Evolutionary conservation across 2,329 filamentous ascomycete species (phyloP).

Genomic region (Xylaria polymorpha): DNA sequence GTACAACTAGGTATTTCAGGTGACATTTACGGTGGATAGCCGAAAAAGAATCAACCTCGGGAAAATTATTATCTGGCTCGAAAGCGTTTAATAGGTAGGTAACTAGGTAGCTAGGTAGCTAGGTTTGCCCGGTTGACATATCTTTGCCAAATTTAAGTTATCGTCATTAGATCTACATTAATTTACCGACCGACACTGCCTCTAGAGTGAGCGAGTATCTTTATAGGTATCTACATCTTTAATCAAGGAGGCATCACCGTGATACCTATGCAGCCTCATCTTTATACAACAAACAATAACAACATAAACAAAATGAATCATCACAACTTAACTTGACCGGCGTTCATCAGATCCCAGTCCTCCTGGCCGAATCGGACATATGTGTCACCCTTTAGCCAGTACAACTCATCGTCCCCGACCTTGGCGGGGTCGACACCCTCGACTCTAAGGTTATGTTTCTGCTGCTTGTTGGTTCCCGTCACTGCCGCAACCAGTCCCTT

Average conservation of each 20-base stretch:
- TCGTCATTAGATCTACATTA: background rate
- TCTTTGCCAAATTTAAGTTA: background rate
- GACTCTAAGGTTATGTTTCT: constrained; percentile 78
- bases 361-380: constrained; percentile 75
- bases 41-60: too few relatives aligned
- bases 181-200: background rate
- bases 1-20: too few relatives aligned
- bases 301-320: background rate
- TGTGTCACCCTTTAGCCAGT: constrained; percentile 72
- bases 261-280: background rate
- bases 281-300: too few relatives aligned
- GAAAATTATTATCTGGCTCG: too few relatives aligned
- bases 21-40: too few relatives aligned
- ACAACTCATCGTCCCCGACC: constrained; percentile 62
- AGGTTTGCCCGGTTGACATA: too few relatives aligned
- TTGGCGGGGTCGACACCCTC: constrained; percentile 78
- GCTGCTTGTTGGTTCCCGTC: constrained; percentile 90
- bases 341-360: constrained; percentile 77
- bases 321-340: constrained; percentile 77
- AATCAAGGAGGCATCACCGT: background rate
- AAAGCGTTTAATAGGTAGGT: too few relatives aligned
- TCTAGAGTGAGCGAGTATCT: too few relatives aligned
- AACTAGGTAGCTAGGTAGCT: too few relatives aligned
- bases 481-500: constrained; percentile 67
- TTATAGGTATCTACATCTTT: background rate